Evolutionary conservation across 257 asterid genomes (phyloP).

Genomic region (Ehretia macrophylla): DNA sequence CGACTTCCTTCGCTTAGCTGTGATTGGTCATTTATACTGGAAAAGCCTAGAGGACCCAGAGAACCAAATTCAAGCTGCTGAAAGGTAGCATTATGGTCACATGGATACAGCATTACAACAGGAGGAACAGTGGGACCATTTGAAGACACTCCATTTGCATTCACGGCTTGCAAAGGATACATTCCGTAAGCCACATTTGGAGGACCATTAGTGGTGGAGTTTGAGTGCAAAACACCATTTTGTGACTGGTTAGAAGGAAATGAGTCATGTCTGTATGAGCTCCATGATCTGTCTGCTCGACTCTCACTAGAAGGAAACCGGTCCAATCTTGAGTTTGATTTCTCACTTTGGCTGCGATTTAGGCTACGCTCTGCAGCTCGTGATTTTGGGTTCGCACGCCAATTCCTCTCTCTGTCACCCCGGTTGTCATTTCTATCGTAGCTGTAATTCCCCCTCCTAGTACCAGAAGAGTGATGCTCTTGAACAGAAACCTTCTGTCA

Average conservation of each 20-base stretch:
- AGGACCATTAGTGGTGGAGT: slow-evolving; percentile 45
- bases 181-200: slow-evolving; percentile 52
- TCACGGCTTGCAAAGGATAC: slow-evolving; percentile 53
- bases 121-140: slow-evolving; percentile 58
- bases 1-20: slow-evolving; percentile 57
- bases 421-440: slow-evolving; percentile 61
- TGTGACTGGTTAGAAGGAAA: slow-evolving; percentile 55
- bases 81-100: slow-evolving; percentile 47
- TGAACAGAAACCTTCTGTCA: slow-evolving; percentile 59
- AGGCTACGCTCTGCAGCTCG: slow-evolving; percentile 57
- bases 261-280: slow-evolving; percentile 31
- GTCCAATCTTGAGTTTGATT: slow-evolving; percentile 56
- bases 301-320: slow-evolving; percentile 48
- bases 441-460: slow-evolving; percentile 72
- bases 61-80: slow-evolving; percentile 90
- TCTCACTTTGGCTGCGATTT: slow-evolving; percentile 65
- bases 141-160: slow-evolving; percentile 48
- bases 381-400: slow-evolving; percentile 62
- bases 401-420: slow-evolving; percentile 73
- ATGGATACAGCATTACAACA: slow-evolving; percentile 74
- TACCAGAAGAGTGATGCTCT: slow-evolving; percentile 67
- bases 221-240: slow-evolving; percentile 59
- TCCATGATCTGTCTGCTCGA: slow-evolving; percentile 67
- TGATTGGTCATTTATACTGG: slow-evolving; percentile 53
- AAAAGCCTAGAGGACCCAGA: slow-evolving; percentile 60